phyloP scores from a whole-genome alignment of 2,329 filamentous ascomycete genomes.

The Arthrobotrys musiformis region DNA sequence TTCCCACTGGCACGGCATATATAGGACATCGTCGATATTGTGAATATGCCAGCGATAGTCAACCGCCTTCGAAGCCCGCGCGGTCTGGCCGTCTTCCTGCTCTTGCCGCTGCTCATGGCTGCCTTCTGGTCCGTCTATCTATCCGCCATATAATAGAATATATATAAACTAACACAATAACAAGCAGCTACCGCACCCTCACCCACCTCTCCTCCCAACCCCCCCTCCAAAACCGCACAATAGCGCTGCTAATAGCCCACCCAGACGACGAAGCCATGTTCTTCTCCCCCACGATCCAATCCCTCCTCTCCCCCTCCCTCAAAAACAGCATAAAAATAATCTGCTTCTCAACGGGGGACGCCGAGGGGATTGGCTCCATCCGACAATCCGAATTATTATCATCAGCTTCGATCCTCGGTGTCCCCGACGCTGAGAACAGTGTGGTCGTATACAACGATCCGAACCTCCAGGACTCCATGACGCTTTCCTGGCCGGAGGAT shows the following conservation, averaged over 20 bases:
- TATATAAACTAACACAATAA: slow-evolving; percentile 57
- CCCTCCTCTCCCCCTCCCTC: slow-evolving; percentile 80
- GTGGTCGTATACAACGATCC: slow-evolving; percentile 59
- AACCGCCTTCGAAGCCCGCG: slow-evolving; percentile 23
- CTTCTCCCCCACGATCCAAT: slow-evolving; percentile 87
- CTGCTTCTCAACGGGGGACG: slow-evolving; percentile 79
- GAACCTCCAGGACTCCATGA: slow-evolving; percentile 81
- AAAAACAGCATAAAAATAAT: slow-evolving; percentile 95
- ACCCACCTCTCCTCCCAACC: slow-evolving; percentile 70
- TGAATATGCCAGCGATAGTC: slow-evolving; percentile 33
- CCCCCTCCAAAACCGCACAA: slow-evolving; percentile 80
- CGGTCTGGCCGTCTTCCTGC: slow-evolving; percentile 58
- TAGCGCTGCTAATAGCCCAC: slow-evolving; percentile 93
- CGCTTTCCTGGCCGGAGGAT: slow-evolving; percentile 76
- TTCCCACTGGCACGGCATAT: no score
- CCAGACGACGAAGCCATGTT: slow-evolving; percentile 99
- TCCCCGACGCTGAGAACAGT: slow-evolving; percentile 77
- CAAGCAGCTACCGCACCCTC: slow-evolving; percentile 66
- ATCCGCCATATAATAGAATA: not conserved
- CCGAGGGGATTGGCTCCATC: slow-evolving; percentile 84
- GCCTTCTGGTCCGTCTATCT: slow-evolving; percentile 35
- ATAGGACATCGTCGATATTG: no score
- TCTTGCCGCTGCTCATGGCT: slow-evolving; percentile 56
- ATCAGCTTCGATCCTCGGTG: slow-evolving; percentile 79
- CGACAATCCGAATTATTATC: slow-evolving; percentile 84